phyloP scores from a whole-genome alignment of 108 stramenopile genomes.

The Discostella stelligeroides region DNA sequence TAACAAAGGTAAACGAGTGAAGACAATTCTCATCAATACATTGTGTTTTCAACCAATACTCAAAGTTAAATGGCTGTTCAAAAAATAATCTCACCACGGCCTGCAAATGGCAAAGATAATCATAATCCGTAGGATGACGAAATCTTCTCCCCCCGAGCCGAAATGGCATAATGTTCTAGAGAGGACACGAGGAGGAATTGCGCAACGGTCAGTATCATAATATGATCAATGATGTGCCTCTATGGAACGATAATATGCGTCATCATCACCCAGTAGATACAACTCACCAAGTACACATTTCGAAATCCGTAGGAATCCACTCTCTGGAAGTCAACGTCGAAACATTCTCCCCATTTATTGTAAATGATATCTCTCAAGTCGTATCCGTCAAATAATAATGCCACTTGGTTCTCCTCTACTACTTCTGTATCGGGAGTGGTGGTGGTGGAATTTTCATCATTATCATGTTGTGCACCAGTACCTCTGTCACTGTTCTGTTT shows the following conservation, averaged over 20 bases:
- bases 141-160: slow-evolving; percentile 52
- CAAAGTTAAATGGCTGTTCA: not conserved
- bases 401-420: slow-evolving; percentile 27
- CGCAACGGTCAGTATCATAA: not conserved
- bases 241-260: not conserved
- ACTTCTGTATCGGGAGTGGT: not conserved
- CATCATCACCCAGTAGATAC: not conserved
- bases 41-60: not conserved
- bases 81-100: slow-evolving; percentile 44
- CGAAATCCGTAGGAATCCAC: slow-evolving; percentile 65
- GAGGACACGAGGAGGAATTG: not conserved
- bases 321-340: slow-evolving; percentile 63
- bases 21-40: not conserved
- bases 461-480: not conserved
- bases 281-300: slow-evolving; percentile 57
- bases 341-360: slow-evolving; percentile 61
- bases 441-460: not conserved
- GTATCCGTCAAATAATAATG: slow-evolving; percentile 65
- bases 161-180: slow-evolving; percentile 64
- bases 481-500: not conserved
- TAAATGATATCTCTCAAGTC: slow-evolving; percentile 61
- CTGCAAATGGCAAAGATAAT: slow-evolving; percentile 81
- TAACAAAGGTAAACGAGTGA: not conserved
- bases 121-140: slow-evolving; percentile 69
- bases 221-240: not conserved